A percentile compares a stretch with the other conserved stretches of the same genome.
Conservation (phyloP, 2,329 filamentous ascomycete genomes). For the Colletotrichum ledebouriae region DNA sequence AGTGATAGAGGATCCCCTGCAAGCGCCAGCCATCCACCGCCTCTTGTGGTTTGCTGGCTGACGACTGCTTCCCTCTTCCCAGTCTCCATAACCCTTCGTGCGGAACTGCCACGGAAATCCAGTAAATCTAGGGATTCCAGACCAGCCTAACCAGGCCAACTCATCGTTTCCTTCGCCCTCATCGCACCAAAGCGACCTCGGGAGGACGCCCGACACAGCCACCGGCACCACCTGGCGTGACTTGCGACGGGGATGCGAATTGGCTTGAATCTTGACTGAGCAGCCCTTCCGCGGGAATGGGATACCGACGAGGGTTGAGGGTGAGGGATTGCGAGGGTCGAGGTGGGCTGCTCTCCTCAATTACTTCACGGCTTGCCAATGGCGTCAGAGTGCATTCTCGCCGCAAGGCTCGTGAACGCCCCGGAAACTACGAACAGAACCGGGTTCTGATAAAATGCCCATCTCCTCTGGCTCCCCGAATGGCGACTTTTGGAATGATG, state of each 20-base stretch:
- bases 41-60: constrained; percentile 34
- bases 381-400: constrained; percentile 44
- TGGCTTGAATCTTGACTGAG: constrained; percentile 20
- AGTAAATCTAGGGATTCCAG: constrained; percentile 28
- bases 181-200: constrained; percentile 24
- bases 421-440: constrained; percentile 36
- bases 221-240: constrained; percentile 37
- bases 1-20: constrained; percentile 26
- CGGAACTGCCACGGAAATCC: constrained; percentile 25
- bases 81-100: constrained; percentile 41
- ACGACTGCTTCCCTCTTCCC: constrained; percentile 37
- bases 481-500: constrained; percentile 46
- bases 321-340: neutral
- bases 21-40: constrained; percentile 38
- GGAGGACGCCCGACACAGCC: constrained; percentile 30
- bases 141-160: constrained; percentile 18
- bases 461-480: constrained; percentile 38
- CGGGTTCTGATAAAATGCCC: constrained; percentile 41
- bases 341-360: constrained; percentile 36
- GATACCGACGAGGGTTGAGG: constrained; percentile 16
- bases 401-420: constrained; percentile 27
- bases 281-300: constrained; percentile 9
- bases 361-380: constrained; percentile 37
- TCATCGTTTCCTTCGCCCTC: constrained; percentile 30
- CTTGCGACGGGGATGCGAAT: constrained; percentile 34